These are phyloP conservation scores for Blastobotrys serpentis DNA, from an alignment of 1,139 yeast genomes.

Conservation along the genomic window DNA sequence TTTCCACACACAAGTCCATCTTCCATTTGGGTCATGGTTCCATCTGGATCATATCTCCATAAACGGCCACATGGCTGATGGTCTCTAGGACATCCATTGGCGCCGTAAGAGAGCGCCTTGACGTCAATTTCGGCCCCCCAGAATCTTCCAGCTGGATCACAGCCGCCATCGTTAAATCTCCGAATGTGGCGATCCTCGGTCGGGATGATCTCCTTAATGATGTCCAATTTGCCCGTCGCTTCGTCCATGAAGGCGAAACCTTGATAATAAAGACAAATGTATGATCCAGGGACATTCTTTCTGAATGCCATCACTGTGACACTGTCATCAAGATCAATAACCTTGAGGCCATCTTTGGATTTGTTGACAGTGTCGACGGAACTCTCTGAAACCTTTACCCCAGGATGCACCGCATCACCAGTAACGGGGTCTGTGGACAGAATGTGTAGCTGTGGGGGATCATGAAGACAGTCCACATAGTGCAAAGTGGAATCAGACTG, in stretches of 20 bases:
- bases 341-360: slow-evolving; percentile 30
- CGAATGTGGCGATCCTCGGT: slow-evolving; percentile 25
- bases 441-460: slow-evolving; percentile 33
- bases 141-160: slow-evolving; percentile 38
- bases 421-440: slow-evolving; percentile 26
- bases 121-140: slow-evolving; percentile 35
- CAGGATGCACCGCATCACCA: slow-evolving; percentile 27
- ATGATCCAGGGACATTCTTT: slow-evolving; percentile 29
- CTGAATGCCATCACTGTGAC: slow-evolving; percentile 35
- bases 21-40: slow-evolving; percentile 24
- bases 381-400: slow-evolving; percentile 15
- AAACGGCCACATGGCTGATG: slow-evolving; percentile 36
- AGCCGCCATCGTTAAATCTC: slow-evolving; percentile 37
- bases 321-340: slow-evolving; percentile 30
- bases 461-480: slow-evolving; percentile 31
- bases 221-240: slow-evolving; percentile 34
- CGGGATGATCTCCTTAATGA: slow-evolving; percentile 35
- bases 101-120: slow-evolving; percentile 32
- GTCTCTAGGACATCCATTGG: slow-evolving; percentile 25
- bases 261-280: slow-evolving; percentile 34
- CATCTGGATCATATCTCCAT: slow-evolving; percentile 40
- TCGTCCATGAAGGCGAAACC: slow-evolving; percentile 37
- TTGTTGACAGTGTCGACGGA: slow-evolving; percentile 20
- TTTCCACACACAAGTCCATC: slow-evolving; percentile 43
- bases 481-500: slow-evolving; percentile 32